A percentile compares a stretch with the other conserved stretches of the same genome.
These are phyloP conservation scores for Astrocystis sublimbata DNA, from an alignment of 495 filamentous ascomycete genomes.

Conservation along the genomic window DNA sequence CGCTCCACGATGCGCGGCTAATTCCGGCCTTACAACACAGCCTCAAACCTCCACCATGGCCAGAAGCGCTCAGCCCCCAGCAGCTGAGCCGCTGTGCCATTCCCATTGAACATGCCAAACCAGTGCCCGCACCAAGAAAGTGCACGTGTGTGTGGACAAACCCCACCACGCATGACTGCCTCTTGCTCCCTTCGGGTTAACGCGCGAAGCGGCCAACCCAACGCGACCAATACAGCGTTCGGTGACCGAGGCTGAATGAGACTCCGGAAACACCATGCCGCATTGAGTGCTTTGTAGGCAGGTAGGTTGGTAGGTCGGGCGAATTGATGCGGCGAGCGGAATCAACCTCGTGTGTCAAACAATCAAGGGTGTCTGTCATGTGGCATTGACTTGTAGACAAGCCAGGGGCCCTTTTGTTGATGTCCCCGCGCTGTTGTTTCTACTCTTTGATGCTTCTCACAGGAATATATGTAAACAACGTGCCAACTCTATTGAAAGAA, in stretches of 20 bases:
- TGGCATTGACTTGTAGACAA: no score
- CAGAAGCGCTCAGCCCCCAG: slow-evolving; percentile 3
- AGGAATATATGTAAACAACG: no score
- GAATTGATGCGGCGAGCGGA: neutral
- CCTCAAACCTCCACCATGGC: no score
- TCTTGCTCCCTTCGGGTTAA: neutral
- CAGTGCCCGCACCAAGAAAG: neutral
- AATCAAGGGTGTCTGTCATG: no score
- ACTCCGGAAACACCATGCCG: neutral
- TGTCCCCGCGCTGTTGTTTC: no score
- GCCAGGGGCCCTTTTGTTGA: no score
- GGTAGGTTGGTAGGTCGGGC: neutral
- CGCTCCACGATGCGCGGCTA: no score
- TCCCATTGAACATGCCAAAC: neutral
- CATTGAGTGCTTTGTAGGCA: no score
- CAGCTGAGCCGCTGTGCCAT: slow-evolving; percentile 3
- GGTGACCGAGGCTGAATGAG: slow-evolving; percentile 11
- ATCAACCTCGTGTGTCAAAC: slow-evolving; percentile 2
- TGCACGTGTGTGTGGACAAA: neutral
- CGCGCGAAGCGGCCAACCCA: neutral
- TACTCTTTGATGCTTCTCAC: no score
- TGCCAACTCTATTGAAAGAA: no score
- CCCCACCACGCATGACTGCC: neutral
- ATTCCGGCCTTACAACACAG: no score
- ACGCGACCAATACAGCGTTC: slow-evolving; percentile 4